Percentiles rank a stretch among this genome's conserved stretches.
These are phyloP conservation scores for Aaosphaeria pasadenensis DNA, from an alignment of 2,329 filamentous ascomycete genomes.

Conservation along the genomic window DNA sequence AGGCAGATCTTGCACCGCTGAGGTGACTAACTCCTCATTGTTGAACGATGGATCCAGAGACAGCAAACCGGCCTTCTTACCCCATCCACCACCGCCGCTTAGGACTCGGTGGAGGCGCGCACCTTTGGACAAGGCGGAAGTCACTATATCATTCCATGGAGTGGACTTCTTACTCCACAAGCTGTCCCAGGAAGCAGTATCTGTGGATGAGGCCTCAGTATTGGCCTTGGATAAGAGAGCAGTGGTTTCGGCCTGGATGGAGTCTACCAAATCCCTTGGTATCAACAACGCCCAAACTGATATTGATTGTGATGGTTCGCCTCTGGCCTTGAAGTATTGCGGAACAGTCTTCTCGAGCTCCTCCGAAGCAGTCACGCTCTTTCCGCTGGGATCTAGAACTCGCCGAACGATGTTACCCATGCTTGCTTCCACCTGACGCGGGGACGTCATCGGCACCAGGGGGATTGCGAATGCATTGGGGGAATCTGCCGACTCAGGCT, in stretches of 20 bases:
- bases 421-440: conserved; percentile 61
- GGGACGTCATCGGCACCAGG: conserved; percentile 61
- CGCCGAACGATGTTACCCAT: conserved; percentile 78
- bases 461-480: conserved; percentile 40
- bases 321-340: conserved; percentile 49
- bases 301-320: conserved; percentile 47
- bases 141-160: conserved; percentile 17
- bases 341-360: conserved; percentile 68
- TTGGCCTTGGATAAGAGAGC: conserved; percentile 5
- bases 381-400: conserved; percentile 48
- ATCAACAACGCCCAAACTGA: conserved; percentile 73
- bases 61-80: conserved; percentile 72
- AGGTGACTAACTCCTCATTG: conserved; percentile 2
- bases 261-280: conserved; percentile 31
- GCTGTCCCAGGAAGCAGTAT: conserved; percentile 7
- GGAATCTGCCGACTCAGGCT: not conserved
- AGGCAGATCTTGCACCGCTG: conserved; percentile 1
- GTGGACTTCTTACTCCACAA: conserved; percentile 20
- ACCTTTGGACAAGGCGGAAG: conserved; percentile 21
- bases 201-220: not conserved
- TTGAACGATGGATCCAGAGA: conserved; percentile 64
- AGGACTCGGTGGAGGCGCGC: conserved; percentile 53
- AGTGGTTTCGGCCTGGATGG: not conserved
- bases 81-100: conserved; percentile 83
- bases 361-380: conserved; percentile 60